phyloP scores from a whole-genome alignment of 2,329 filamentous ascomycete genomes.

The Cytospora schulzeri region DNA sequence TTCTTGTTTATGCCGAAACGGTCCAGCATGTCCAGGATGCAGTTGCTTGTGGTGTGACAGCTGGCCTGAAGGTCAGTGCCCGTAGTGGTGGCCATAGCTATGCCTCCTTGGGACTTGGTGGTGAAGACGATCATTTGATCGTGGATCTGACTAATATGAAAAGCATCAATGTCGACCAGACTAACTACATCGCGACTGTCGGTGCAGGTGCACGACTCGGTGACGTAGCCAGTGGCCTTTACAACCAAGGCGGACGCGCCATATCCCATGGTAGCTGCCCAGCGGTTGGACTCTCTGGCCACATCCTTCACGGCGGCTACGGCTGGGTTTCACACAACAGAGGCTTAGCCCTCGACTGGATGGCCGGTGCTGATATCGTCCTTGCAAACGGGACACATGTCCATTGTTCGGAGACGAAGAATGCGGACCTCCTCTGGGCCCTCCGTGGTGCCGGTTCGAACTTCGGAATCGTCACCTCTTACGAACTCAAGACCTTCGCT shows the following conservation, averaged over 20 bases:
- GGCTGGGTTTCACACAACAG: conserved; percentile 42
- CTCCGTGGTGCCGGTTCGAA: conserved; percentile 44
- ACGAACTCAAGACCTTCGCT: conserved; percentile 43
- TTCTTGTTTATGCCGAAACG: conserved; percentile 47
- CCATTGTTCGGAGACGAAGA: conserved; percentile 38
- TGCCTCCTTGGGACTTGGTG: conserved; percentile 50
- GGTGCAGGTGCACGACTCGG: conserved; percentile 55
- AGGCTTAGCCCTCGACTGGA: conserved; percentile 41
- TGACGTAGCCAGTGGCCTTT: conserved; percentile 45
- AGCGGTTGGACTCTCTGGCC: conserved; percentile 45
- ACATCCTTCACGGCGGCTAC: conserved; percentile 44
- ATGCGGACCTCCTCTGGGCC: conserved; percentile 47
- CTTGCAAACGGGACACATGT: conserved; percentile 42
- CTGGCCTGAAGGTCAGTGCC: conserved; percentile 49
- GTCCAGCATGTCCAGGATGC: conserved; percentile 48
- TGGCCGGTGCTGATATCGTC: conserved; percentile 40
- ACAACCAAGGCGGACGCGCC: conserved; percentile 42
- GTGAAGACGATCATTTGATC: conserved; percentile 50
- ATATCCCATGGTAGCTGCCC: conserved; percentile 57
- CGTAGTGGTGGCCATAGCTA: conserved; percentile 56
- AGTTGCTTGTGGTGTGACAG: conserved; percentile 46
- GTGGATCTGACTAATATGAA: conserved; percentile 51
- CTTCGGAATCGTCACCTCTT: conserved; percentile 44
- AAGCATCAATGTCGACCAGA: conserved; percentile 43
- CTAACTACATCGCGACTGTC: conserved; percentile 45